These are phyloP conservation scores for sunflower (Helianthus annuus) DNA, from an alignment of 129 eudicot species.

Conservation along the genomic window DNA sequence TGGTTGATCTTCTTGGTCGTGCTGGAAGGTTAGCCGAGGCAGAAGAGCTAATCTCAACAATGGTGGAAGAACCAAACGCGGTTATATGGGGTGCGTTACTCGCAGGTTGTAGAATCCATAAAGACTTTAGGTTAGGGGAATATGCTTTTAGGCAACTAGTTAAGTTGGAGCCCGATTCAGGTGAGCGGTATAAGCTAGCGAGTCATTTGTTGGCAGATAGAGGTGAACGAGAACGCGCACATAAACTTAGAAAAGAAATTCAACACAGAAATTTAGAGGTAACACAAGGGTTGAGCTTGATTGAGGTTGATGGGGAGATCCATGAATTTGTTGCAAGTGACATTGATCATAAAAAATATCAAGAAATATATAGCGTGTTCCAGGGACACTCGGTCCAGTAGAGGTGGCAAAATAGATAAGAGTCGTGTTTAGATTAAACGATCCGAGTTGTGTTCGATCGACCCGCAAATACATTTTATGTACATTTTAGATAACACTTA, in stretches of 20 bases:
- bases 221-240: conserved; percentile 21
- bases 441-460: not conserved
- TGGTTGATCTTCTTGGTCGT: conserved; percentile 56
- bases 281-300: conserved; percentile 36
- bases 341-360: conserved; percentile 34
- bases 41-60: conserved; percentile 37
- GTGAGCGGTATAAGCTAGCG: conserved; percentile 36
- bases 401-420: not conserved
- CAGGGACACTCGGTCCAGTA: conserved; percentile 16
- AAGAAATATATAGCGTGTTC: conserved; percentile 41
- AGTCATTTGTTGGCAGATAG: conserved; percentile 26
- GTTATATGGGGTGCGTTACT: conserved; percentile 54
- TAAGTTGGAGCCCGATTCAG: conserved; percentile 39
- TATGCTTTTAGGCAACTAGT: conserved; percentile 35
- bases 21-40: conserved; percentile 48
- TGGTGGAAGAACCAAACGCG: conserved; percentile 41
- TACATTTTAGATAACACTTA: not conserved
- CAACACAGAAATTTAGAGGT: conserved; percentile 21
- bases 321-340: conserved; percentile 46
- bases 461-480: not conserved
- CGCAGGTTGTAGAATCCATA: conserved; percentile 39
- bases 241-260: conserved; percentile 30
- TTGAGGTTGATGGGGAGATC: conserved; percentile 47
- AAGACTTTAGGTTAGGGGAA: conserved; percentile 35
- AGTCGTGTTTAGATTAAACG: conserved; percentile 1